phyloP scores from a whole-genome alignment of 164 flowering plant species.

The Berberis vulgaris region DNA sequence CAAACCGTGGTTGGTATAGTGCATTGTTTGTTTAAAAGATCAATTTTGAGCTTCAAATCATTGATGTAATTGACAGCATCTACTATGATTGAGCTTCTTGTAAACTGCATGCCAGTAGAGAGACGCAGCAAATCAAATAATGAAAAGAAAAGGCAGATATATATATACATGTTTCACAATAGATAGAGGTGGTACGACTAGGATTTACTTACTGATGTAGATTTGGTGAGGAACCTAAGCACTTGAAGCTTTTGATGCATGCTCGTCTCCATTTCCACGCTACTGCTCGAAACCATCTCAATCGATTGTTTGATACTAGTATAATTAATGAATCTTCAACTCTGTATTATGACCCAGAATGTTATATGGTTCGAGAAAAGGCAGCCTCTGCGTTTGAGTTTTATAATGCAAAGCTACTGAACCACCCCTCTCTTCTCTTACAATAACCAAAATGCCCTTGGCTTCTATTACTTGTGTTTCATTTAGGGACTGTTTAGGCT shows the following conservation, averaged over 20 bases:
- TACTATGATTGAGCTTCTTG: conserved; percentile 24
- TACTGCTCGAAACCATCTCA: conserved; percentile 7
- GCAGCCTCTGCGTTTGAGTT: too few species aligned
- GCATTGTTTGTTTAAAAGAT: conserved; percentile 31
- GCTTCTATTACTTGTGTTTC: too few species aligned
- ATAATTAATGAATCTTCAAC: background rate
- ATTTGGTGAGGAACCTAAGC: conserved; percentile 8
- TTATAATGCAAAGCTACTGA: too few species aligned
- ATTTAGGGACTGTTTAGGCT: too few species aligned
- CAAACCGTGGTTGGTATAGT: conserved; percentile 8
- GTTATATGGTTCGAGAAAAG: too few species aligned
- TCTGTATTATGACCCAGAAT: background rate
- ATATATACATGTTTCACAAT: too few species aligned
- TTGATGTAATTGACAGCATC: conserved; percentile 34
- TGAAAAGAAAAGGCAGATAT: background rate
- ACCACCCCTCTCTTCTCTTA: too few species aligned
- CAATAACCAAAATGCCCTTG: too few species aligned
- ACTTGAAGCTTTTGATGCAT: conserved; percentile 8
- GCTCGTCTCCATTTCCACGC: conserved; percentile 3
- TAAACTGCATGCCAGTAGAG: conserved; percentile 31
- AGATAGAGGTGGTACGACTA: background rate
- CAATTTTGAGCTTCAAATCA: conserved; percentile 30
- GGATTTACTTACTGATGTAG: conserved; percentile 12
- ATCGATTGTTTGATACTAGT: background rate
- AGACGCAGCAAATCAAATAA: background rate